Evolutionary conservation across 768 basidiomycete species (phyloP), one percentile per base, ranked within the genome.

Genomic region (Hygrocybe punicea): DNA sequence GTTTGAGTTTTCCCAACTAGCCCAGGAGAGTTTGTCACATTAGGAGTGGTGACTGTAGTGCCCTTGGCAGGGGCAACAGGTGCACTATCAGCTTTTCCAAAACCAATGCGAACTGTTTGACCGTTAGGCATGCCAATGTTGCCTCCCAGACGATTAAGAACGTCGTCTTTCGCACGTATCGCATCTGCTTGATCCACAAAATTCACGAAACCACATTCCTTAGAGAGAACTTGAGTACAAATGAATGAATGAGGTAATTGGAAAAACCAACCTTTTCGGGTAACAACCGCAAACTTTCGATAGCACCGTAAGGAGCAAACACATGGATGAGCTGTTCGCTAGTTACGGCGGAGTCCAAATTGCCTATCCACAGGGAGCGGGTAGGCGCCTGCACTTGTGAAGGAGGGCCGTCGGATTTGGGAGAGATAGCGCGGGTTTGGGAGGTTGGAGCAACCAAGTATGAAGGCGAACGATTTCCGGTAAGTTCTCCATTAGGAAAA

Each of bases 141-240:
- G 6, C 96, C 95, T 47, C 93, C 93, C 23, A 98, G 82, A 21
- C 96, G 86, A 71, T 96, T 98, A 53, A 97, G 80, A 39, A 99
- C 95, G 72, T 99, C 97, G 24, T 99, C 97, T 68, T 97, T 96
- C 11, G 97, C 97, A 57, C 93, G 86, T 61, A 98, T 87, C n/a
- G 96, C 96, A 71, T 98, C 96, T 1, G 85, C 81, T 69, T 91
- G 89, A 61, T 97, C 94, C 45, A 97, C 92, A 69, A 97, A 99
- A 69, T 99, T 99, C 68, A 99, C 96, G 69, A 99, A 99, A 8
- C 96, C 97, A 68, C 97, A 99, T 71, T 97, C 94, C 95, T 98
- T 58, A 57, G 51, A 51, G 29, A 25, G 45, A 19, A 50, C 16
- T 23, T 44, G 35, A 34, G 35, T 47, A 53, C 14, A 48, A 21